A percentile compares a stretch with the other conserved stretches of the same genome.
phyloP scores from a whole-genome alignment of 2,329 filamentous ascomycete genomes.

The Cercospora zeina region DNA sequence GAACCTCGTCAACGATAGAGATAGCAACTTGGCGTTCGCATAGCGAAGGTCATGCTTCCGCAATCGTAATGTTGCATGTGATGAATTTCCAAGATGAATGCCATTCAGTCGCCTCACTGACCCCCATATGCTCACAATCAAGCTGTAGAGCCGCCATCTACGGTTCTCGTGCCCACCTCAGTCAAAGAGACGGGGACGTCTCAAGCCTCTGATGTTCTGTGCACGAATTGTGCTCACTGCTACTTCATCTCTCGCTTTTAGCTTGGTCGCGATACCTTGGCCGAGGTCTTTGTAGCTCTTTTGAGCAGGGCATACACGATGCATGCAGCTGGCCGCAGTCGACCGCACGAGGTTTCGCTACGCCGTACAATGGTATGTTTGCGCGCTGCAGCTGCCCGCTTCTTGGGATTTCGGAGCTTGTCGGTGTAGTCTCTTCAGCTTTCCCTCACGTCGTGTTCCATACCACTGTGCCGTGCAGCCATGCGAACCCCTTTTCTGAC shows the following conservation, averaged over 20 bases:
- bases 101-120: constrained; percentile 29
- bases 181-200: background rate
- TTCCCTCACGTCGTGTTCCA: background rate
- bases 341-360: constrained; percentile 8
- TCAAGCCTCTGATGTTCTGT: constrained; percentile 7
- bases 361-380: background rate
- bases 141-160: constrained; percentile 21
- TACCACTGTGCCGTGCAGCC: background rate
- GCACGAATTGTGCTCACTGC: background rate
- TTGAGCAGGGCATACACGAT: constrained; percentile 9
- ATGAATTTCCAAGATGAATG: background rate
- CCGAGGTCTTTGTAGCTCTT: background rate
- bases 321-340: constrained; percentile 6
- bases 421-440: background rate
- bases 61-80: background rate
- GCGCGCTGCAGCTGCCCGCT: constrained; percentile 5
- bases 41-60: background rate
- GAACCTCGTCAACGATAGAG: background rate
- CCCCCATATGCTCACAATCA: constrained; percentile 39
- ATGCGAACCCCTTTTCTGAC: background rate
- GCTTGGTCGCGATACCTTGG: background rate
- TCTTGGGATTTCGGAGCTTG: background rate
- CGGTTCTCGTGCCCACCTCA: background rate
- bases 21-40: background rate
- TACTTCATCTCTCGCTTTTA: background rate